phyloP scores from a whole-genome alignment of 2,329 filamentous ascomycete species.

The Exophiala oligosperma region DNA sequence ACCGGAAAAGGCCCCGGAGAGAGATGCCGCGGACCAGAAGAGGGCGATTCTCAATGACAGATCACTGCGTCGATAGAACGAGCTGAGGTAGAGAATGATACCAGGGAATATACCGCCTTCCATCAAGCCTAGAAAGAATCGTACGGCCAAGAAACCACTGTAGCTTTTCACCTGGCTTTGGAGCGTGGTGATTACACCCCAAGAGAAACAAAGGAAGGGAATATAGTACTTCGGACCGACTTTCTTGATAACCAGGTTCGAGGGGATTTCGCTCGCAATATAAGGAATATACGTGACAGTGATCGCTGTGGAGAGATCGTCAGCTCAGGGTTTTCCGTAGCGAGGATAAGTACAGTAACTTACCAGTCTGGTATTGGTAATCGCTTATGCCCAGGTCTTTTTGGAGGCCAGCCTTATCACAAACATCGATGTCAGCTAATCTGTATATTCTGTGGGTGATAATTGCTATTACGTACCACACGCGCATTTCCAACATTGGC shows the following conservation, averaged over 20 bases:
- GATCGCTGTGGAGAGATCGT: too few relatives aligned
- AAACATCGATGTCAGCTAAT: background rate
- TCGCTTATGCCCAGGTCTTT: constrained; percentile 29
- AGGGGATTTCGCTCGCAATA: constrained; percentile 30
- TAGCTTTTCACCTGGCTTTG: constrained; percentile 52
- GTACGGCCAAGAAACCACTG: constrained; percentile 59
- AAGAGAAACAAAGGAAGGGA: constrained; percentile 34
- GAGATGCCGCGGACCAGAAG: constrained; percentile 66
- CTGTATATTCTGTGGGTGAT: constrained; percentile 42
- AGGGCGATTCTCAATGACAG: constrained; percentile 64
- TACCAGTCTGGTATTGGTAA: constrained; percentile 6
- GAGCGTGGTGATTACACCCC: constrained; percentile 28
- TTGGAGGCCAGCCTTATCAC: constrained; percentile 32
- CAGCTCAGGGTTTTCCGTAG: constrained; percentile 25
- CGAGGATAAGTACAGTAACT: constrained; percentile 33
- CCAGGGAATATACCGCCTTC: constrained; percentile 68
- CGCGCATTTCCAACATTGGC: constrained; percentile 71
- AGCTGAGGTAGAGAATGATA: constrained; percentile 67
- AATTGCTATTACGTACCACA: constrained; percentile 46
- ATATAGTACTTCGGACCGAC: constrained; percentile 34
- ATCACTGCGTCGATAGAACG: constrained; percentile 61
- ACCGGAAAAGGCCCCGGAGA: constrained; percentile 65
- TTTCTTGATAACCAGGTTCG: constrained; percentile 34
- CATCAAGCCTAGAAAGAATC: constrained; percentile 61
- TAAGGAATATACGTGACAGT: too few relatives aligned